Evolutionary conservation across 345 rosid genomes (phyloP), one percentile per base, ranked within the genome.

Genomic region (Litchi chinensis): DNA sequence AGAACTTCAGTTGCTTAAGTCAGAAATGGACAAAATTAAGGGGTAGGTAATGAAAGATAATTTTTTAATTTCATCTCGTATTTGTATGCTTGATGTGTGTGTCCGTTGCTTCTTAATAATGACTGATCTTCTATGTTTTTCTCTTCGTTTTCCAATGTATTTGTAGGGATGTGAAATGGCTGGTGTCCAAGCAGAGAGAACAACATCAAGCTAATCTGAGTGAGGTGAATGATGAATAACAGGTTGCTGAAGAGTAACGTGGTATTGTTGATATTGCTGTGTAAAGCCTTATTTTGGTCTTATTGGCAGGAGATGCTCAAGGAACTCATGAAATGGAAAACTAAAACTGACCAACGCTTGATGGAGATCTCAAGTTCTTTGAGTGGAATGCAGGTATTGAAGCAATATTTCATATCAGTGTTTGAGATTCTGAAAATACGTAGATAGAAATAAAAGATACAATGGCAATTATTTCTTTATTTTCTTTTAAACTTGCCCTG

Each of bases 361-460:
- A 70, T 74, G 75, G 93, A 89, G 85, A 84, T 92, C 83, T 86
- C 98, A 59, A 87, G 83, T 73, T 91, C 97, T 13, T 85, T 95
- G 88, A 79, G 86, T 70, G 86, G 87, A 60, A 79, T 91, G 86
- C 95, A 92, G 98, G 98, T 92, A 80, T 48, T 41, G 46, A n/a
- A 65, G 65, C 57, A 80, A 44, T 54, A 62, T 68, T 57, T 26
- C 22, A 22, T 46, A 8, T 46, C 52, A 37, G 46, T 74, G 9
- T 26, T 82, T 64, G 54, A 54, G 66, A 50, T 41, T 62, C 28
- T 37, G 19, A 8, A 57, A 73, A 48, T 70, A 43, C 65, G 40
- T 60, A 71, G 9, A 6, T 8, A 15, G 40, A 37, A 74, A 74
- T 22, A n/a, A 62, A 57, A 65, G 22, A 76, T n/a, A 52, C 10